Evolutionary conservation across 2,329 filamentous ascomycete genomes (phyloP).

Genomic region (Coleophoma crateriformis): DNA sequence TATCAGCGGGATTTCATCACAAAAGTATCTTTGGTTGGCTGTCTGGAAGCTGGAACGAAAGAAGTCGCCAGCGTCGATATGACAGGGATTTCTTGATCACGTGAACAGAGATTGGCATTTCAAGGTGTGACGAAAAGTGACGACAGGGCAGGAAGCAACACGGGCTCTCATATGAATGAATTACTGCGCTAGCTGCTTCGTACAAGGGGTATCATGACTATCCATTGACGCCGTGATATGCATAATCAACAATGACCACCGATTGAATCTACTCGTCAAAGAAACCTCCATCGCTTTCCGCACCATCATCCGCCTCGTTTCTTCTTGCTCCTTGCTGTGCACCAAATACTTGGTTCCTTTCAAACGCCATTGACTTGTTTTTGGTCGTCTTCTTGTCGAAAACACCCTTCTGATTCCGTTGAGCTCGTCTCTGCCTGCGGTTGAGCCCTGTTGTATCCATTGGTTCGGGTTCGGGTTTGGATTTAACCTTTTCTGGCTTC

Average conservation of each 20-base stretch:
- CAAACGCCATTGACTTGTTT: slow-evolving; percentile 20
- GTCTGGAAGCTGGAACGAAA: background rate
- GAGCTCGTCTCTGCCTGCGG: slow-evolving; percentile 22
- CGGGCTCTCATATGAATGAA: too few species aligned
- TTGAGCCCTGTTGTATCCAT: slow-evolving; percentile 23
- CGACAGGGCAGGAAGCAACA: too few species aligned
- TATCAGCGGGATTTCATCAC: too few species aligned
- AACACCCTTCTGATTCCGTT: slow-evolving; percentile 5
- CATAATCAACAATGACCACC: background rate
- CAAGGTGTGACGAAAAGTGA: background rate
- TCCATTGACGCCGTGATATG: background rate
- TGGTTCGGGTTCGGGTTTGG: slow-evolving; percentile 6
- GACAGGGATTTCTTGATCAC: background rate
- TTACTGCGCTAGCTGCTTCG: background rate
- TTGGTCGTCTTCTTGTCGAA: slow-evolving; percentile 11
- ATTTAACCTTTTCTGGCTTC: slow-evolving; percentile 11
- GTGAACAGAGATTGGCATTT: background rate
- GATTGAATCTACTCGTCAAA: slow-evolving; percentile 36
- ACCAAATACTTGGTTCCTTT: slow-evolving; percentile 23
- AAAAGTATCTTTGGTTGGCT: too few species aligned
- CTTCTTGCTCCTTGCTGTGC: slow-evolving; percentile 10
- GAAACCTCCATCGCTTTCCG: slow-evolving; percentile 50
- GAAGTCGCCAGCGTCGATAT: background rate
- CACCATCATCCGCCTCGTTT: slow-evolving; percentile 11
- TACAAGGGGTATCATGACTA: background rate